These are phyloP conservation scores for Phialophora verrucosa DNA, from an alignment of 2,329 filamentous ascomycete species.

Conservation along the genomic window DNA sequence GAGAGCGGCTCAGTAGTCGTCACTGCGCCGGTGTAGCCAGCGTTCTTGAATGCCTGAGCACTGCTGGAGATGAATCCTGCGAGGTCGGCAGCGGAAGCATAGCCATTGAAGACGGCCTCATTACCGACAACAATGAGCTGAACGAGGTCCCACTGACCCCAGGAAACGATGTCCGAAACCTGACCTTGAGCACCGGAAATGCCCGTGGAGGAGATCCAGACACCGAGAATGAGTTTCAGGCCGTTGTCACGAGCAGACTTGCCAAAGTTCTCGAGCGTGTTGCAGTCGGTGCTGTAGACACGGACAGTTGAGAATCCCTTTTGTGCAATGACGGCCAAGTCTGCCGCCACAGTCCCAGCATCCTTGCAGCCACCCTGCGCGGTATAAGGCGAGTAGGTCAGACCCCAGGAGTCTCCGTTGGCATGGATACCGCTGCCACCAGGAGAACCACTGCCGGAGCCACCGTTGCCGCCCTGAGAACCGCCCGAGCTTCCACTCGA, in stretches of 20 bases:
- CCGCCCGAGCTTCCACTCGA: conserved; percentile 30
- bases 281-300: conserved; percentile 92
- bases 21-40: conserved; percentile 74
- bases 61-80: conserved; percentile 71
- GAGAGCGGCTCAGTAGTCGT: conserved; percentile 88
- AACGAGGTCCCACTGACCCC: conserved; percentile 76
- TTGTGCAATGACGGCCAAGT: conserved; percentile 66
- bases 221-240: conserved; percentile 81
- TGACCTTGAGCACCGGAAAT: conserved; percentile 72
- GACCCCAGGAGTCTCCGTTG: conserved; percentile 65
- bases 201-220: conserved; percentile 75
- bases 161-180: conserved; percentile 72
- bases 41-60: conserved; percentile 65
- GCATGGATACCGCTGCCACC: conserved; percentile 37
- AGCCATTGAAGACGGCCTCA: conserved; percentile 81
- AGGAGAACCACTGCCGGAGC: conserved; percentile 26
- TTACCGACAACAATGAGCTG: conserved; percentile 86
- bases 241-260: conserved; percentile 68
- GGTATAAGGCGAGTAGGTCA: conserved; percentile 80
- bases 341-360: conserved; percentile 60
- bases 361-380: conserved; percentile 67
- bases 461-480: conserved; percentile 31
- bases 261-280: conserved; percentile 76
- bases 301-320: conserved; percentile 75
- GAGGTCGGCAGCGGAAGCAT: conserved; percentile 68